Conservation (phyloP, 1,139 yeast genomes). For the Saccharomycopsis crataegensis region DNA sequence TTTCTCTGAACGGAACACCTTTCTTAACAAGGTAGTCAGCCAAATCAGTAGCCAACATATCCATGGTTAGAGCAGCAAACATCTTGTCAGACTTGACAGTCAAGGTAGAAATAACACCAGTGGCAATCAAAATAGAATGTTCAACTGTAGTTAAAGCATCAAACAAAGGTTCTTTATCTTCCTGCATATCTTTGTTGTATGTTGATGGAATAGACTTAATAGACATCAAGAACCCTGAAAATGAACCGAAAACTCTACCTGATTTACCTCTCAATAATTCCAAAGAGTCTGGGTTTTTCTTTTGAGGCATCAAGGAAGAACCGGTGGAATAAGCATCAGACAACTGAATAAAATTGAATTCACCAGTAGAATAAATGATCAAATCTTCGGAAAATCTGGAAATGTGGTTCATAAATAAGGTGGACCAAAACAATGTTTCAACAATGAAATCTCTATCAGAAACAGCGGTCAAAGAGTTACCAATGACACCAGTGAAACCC, state of each 20-base stretch:
- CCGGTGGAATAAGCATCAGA: slow-evolving; percentile 99
- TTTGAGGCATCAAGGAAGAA: slow-evolving; percentile 97
- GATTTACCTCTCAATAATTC: slow-evolving; percentile 94
- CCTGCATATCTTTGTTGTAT: slow-evolving; percentile 97
- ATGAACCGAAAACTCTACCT: slow-evolving; percentile 92
- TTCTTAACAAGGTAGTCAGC: slow-evolving; percentile 96
- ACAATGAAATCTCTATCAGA: slow-evolving; percentile 97
- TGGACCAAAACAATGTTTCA: slow-evolving; percentile 96
- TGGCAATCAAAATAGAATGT: slow-evolving; percentile 88
- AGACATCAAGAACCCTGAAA: slow-evolving; percentile 94
- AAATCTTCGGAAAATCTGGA: slow-evolving; percentile 92
- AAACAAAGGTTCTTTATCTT: slow-evolving; percentile 94
- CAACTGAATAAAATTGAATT: slow-evolving; percentile 85
- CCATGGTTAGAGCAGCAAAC: slow-evolving; percentile 91
- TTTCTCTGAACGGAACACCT: slow-evolving; percentile 98
- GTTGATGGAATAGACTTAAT: slow-evolving; percentile 94
- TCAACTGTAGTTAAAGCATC: slow-evolving; percentile 87
- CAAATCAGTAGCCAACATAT: slow-evolving; percentile 96
- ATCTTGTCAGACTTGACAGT: slow-evolving; percentile 63
- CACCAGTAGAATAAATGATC: slow-evolving; percentile 93
- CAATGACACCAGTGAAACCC: slow-evolving; percentile 80
- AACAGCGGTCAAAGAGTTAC: slow-evolving; percentile 91
- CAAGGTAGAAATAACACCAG: slow-evolving; percentile 91
- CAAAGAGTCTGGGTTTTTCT: slow-evolving; percentile 94
- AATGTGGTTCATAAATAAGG: slow-evolving; percentile 89